Evolutionary conservation across 768 basidiomycete genomes (phyloP), one percentile per base, ranked within the genome.

Genomic region (Krasilnikovozyma curviuscula): DNA sequence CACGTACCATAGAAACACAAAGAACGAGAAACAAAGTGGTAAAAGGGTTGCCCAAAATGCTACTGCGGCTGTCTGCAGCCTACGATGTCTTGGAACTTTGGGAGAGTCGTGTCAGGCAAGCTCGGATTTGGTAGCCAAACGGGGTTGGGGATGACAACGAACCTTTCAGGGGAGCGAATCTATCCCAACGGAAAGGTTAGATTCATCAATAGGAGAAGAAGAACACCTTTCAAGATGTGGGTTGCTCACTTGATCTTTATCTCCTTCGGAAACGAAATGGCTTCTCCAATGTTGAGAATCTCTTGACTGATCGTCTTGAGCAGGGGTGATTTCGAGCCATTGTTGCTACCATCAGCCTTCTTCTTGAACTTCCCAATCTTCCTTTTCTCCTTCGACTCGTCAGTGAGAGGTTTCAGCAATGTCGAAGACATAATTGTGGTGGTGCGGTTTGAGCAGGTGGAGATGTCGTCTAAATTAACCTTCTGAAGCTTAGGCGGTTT

Each of bases 151-250:
- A 16, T n/a, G 7, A 10, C 25, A n/a, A n/a, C 28, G 33, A 31
- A 52, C 50, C 50, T 29, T 52, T 52, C 24, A 52, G 40, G 9
- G 50, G 50, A 21, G 50, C 50, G 39, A 52, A 52, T 34, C 50
- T 52, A 40, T 21, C 8, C 13, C 2, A n/a, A 43, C 32, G 10
- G 37, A 21, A 10, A 16, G 14, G 14, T 19, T 14, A 5, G 21
- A 5, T 3, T 23, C 24, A 10, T 34, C n/a, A 37, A 37, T 5
- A 5, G 5, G 4, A 5, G 10, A 23, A 37, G 10, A 23, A 37
- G 35, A 12, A 37, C 24, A 23, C 10, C 7, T 10, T 4, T 12
- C 10, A 18, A 5, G 10, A 4, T 5, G 5, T 4, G 5, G 29
- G 7, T 18, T 7, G 39, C 49, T 29, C 10, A 52, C 50, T 52